Base-by-base conservation (phyloP, 1,284 basidiomycete genomes). In the Puccinia brachypodii region DNA sequence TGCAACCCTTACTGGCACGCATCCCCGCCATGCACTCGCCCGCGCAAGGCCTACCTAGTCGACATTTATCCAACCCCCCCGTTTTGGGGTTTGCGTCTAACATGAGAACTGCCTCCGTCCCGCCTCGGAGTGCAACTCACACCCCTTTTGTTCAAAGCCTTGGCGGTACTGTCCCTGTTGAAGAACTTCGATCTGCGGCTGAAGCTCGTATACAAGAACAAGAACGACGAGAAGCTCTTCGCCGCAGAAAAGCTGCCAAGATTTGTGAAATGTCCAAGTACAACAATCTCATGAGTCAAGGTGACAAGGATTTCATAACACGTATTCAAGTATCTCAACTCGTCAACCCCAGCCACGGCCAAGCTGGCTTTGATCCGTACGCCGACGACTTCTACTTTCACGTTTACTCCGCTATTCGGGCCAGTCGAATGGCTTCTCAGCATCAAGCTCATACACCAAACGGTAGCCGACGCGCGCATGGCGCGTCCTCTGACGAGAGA, bases 261-360 rank as follows among this genome's bases (percentile, higher is more conserved):
- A 94, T 95, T 83, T 91, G 92, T 38, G 90, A 93, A 84, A 95
- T 95, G 95, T 91, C 95, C 79, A 92, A 93, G 84, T 95, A 97
- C 88, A 99, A 99, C 86, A 96, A 98, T 86, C 89, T 98, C 79
- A 99, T 99, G 97, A 95, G 93, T 0, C 94, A 95, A 87, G 96
- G 94, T 19, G 97, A 99, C 89, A 99, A 99, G 88, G 97, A 99
- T 86, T 99, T 99, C 87, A 99, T 99, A 87, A 99, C 97, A 31
- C 92, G 97, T 56, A 99, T 99, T 83, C 97, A 99, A 88, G 94
- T 99, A 68, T 98, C 95, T 0, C 96, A 99, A 86, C 92, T 99
- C 42, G 95, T 98, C 71, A 86, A 87, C 33, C 83, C 85, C 33
- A 76, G 73, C 33, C 82, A 82, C 42, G 84, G 84, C 56, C 83